Conservation (phyloP, 768 basidiomycete genomes). For the Podaxis mareebaensis region DNA sequence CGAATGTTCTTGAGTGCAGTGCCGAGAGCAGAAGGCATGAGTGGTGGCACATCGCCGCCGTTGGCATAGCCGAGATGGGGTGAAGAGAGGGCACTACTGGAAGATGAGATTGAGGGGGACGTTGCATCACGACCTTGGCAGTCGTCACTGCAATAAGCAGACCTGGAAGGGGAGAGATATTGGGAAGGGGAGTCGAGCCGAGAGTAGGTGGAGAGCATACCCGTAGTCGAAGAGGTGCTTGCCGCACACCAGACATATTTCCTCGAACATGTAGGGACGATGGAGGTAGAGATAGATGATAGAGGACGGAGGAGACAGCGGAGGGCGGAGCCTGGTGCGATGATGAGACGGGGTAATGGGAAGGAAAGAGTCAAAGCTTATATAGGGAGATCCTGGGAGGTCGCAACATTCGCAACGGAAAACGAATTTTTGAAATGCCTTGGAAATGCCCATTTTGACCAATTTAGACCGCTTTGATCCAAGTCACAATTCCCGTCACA, state of each 20-base stretch:
- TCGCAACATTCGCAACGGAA: slow-evolving; percentile 39
- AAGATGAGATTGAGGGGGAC: slow-evolving; percentile 66
- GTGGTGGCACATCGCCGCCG: slow-evolving; percentile 64
- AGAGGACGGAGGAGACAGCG: slow-evolving; percentile 14
- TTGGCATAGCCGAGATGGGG: slow-evolving; percentile 55
- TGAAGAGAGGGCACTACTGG: slow-evolving; percentile 70
- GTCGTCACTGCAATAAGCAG: slow-evolving; percentile 70
- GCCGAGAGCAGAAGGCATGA: slow-evolving; percentile 68
- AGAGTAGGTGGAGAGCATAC: slow-evolving; percentile 39
- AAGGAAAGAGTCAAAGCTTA: slow-evolving; percentile 26
- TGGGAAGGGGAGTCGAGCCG: slow-evolving; percentile 13
- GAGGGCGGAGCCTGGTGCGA: not conserved
- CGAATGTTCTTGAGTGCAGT: slow-evolving; percentile 48
- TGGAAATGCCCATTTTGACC: slow-evolving; percentile 19
- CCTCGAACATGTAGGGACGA: slow-evolving; percentile 64
- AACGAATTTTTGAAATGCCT: slow-evolving; percentile 34
- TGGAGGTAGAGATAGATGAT: slow-evolving; percentile 14
- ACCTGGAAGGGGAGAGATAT: slow-evolving; percentile 36
- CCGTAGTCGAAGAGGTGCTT: slow-evolving; percentile 62
- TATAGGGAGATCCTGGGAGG: slow-evolving; percentile 36
- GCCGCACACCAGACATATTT: slow-evolving; percentile 74
- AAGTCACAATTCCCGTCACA: slow-evolving; percentile 3
- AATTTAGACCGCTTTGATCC: slow-evolving; percentile 1
- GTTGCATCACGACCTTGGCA: slow-evolving; percentile 64
- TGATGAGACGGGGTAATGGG: slow-evolving; percentile 21